Evolutionary conservation across 2,329 filamentous ascomycete genomes (phyloP), one percentile per base, ranked within the genome.

Genomic region (Aspergillus calidoustus): DNA sequence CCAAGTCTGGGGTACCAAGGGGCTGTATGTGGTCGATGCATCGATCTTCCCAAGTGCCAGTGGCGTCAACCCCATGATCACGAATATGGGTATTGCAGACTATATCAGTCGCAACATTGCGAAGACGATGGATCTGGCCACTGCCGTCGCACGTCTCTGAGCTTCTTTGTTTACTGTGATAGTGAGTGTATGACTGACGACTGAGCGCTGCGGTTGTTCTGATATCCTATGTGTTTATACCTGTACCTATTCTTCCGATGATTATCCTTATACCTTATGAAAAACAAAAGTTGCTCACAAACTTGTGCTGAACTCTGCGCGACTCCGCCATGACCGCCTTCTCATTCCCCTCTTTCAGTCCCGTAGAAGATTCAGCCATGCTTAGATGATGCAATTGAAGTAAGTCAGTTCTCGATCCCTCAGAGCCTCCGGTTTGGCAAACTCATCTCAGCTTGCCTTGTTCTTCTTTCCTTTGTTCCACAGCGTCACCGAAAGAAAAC

Each of bases 41-140:
- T 83, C 81, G 13, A 78, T 83, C 2, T 82, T 83, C 66, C 82
- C 81, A 3, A 81, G 80, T 62, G 81, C 82, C 19, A 82, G 79
- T 60, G 81, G 82, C 11, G 82, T 83, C 28, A 83, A 83, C 54
- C 82, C 82, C 3, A 83, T 83, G 82, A 69, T 83, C 50, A 83
- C 80, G 54, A 82, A 79, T 57, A 82, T 83, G 81, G 81, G 77
- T 4, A 81, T 83, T 55, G 76, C 79, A 6, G 80, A 83, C 64
- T 80, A 76, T 73, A 77, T 79, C 8, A 80, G 79, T 64, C 72
- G 72, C 43, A 77, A 77, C 15, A 67, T 82, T 48, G 75, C 72
- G 5, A 72, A 70, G 63, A 66, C 63, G 23, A 60, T 80, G 68
- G 65, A 64, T 0, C 59, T 66, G 38, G 51, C 66, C 7, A 54